phyloP scores from a whole-genome alignment of 2,329 filamentous ascomycete genomes.

The Metarhizium robertsii region DNA sequence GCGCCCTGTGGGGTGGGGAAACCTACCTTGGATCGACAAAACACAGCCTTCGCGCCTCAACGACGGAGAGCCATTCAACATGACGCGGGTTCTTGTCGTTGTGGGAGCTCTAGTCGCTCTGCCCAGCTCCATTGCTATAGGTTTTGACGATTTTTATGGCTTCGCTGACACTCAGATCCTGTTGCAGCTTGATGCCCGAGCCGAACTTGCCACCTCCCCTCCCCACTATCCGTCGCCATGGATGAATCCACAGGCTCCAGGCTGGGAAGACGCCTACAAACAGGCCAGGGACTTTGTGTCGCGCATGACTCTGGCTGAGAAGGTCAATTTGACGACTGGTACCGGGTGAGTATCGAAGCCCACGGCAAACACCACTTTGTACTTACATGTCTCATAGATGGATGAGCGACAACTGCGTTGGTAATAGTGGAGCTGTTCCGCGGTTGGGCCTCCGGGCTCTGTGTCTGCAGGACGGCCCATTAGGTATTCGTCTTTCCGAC shows the following conservation, averaged over 20 bases:
- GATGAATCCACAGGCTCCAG: slow-evolving; percentile 61
- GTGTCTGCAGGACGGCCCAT: slow-evolving; percentile 81
- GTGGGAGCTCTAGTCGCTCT: background rate
- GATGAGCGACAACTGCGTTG: slow-evolving; percentile 62
- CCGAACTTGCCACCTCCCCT: slow-evolving; percentile 29
- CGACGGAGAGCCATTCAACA: background rate
- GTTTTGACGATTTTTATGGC: background rate
- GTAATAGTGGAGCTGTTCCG: slow-evolving; percentile 62
- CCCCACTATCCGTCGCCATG: slow-evolving; percentile 83
- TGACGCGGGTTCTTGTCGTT: background rate
- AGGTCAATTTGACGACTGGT: slow-evolving; percentile 92
- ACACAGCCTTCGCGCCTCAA: background rate
- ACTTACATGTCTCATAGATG: slow-evolving; percentile 17
- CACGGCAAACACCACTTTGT: background rate
- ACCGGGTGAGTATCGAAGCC: slow-evolving; percentile 51
- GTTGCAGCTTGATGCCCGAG: slow-evolving; percentile 11
- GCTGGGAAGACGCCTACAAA: slow-evolving; percentile 67
- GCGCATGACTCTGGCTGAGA: slow-evolving; percentile 74
- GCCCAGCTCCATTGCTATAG: background rate
- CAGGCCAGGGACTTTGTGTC: slow-evolving; percentile 74
- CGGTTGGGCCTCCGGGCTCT: slow-evolving; percentile 60
- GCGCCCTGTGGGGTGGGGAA: too few species aligned
- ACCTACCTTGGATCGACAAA: background rate
- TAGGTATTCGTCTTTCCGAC: slow-evolving; percentile 69
- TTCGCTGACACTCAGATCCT: slow-evolving; percentile 14